Evolutionary conservation across 257 asterid species (phyloP), one percentile per base, ranked within the genome.

Genomic region (Fraxinus quadrangulata): DNA sequence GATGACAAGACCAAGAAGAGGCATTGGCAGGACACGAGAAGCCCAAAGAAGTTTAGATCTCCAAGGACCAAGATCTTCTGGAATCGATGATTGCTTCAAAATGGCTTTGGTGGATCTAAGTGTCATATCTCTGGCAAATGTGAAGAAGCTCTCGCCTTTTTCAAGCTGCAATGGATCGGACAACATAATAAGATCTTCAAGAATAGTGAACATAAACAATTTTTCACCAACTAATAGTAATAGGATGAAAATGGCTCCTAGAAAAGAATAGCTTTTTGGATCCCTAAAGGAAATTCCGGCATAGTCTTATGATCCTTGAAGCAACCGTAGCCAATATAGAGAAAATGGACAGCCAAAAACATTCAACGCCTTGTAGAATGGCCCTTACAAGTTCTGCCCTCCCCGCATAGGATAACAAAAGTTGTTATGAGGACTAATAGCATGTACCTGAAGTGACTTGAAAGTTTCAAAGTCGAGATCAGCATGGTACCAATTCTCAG

Each of bases 381-480:
- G 34, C 34, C 34, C 5, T 31, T 31, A 31, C 34, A 31, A 31
- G 34, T 31, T 31, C 34, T 31, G 34, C 34, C 40, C 40, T 31
- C 5, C 34, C 34, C 34, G 5, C 34, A 31, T 31, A 31, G 34
- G 34, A 31, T 31, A 31, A 31, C 34, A 45, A 36, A 21, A 56
- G 26, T 30, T 68, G 51, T 6, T 24, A 69, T 21, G 39, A 26
- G 49, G 45, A 63, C 23, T 61, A 37, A 77, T 36, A 72, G 68
- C 73, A 74, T 47, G 28, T 82, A 95, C 99, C 99, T 93, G 99
- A 80, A 93, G 99, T 81, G 83, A 75, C 87, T 89, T 88, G 83
- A 93, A 95, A 30, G 99, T 95, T 84, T 95, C 99, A 67, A 91
- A 88, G 85, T 93, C 98, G 31, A 95, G 98, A 92, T 95, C 99